Evolutionary conservation across 2,329 filamentous ascomycete species (phyloP).

Genomic region (Colletotrichum sp.): DNA sequence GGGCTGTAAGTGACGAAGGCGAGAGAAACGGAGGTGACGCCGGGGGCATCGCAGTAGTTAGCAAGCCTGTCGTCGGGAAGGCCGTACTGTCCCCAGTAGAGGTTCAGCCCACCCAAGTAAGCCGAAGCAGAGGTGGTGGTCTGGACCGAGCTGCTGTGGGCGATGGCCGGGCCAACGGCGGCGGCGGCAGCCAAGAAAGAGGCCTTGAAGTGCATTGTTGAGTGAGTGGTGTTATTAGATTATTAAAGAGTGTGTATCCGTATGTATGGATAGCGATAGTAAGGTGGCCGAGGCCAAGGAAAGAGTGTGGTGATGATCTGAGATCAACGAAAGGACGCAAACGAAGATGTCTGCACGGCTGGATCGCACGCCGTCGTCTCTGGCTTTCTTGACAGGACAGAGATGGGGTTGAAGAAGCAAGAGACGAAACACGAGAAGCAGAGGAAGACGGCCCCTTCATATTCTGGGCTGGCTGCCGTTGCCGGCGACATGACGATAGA

Average conservation of each 20-base stretch:
- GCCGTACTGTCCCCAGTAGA: conserved; percentile 44
- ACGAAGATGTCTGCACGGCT: conserved; percentile 23
- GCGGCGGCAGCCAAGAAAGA: conserved; percentile 28
- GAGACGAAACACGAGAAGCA: background rate
- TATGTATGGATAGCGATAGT: conserved; percentile 26
- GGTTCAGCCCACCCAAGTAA: conserved; percentile 35
- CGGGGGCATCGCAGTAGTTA: conserved; percentile 36
- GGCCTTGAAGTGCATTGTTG: conserved; percentile 26
- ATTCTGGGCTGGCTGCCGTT: background rate
- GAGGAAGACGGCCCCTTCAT: background rate
- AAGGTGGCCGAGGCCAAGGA: conserved; percentile 36
- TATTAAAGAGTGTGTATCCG: conserved; percentile 11
- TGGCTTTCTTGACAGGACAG: conserved; percentile 17
- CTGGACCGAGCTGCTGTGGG: background rate
- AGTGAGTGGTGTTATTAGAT: background rate
- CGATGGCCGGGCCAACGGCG: conserved; percentile 20
- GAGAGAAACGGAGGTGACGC: conserved; percentile 40
- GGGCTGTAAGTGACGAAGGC: conserved; percentile 42
- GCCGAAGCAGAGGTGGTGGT: background rate
- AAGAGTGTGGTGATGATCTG: conserved; percentile 32
- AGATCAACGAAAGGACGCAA: conserved; percentile 39
- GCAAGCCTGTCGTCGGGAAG: conserved; percentile 30
- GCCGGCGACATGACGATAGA: background rate
- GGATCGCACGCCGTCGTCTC: conserved; percentile 14
- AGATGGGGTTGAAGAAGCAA: background rate